Conservation (phyloP, 2,329 filamentous ascomycete species). For the Xylaria sp. region DNA sequence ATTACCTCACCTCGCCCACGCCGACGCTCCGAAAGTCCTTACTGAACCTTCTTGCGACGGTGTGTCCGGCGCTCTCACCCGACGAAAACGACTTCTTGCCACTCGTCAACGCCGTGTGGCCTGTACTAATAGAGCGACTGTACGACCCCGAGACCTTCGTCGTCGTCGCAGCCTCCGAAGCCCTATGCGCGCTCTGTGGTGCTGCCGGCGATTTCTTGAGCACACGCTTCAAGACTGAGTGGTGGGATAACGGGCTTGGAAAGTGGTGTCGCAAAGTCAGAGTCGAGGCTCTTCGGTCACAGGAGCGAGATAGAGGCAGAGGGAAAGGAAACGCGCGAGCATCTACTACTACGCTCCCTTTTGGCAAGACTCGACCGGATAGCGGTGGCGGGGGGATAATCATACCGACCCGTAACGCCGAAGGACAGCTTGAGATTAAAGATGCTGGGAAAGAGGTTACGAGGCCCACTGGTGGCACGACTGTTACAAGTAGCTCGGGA, state of each 20-base stretch:
- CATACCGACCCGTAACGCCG: conserved; percentile 45
- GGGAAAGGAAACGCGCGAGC: conserved; percentile 28
- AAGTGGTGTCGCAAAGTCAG: conserved; percentile 61
- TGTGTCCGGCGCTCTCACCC: conserved; percentile 75
- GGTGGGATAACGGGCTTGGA: conserved; percentile 64
- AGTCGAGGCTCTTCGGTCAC: conserved; percentile 51
- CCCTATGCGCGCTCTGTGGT: conserved; percentile 75
- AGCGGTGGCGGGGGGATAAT: conserved; percentile 40
- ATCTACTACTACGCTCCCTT: conserved; percentile 1
- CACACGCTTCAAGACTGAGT: conserved; percentile 79
- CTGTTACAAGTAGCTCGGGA: conserved; percentile 46
- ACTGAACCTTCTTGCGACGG: conserved; percentile 78
- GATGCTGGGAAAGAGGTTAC: conserved; percentile 33
- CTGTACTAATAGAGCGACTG: conserved; percentile 76
- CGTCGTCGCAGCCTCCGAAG: conserved; percentile 74
- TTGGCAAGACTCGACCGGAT: conserved; percentile 24
- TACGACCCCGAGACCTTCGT: conserved; percentile 76
- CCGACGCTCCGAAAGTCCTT: conserved; percentile 81
- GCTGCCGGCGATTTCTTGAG: conserved; percentile 84
- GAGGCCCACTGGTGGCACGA: conserved; percentile 19
- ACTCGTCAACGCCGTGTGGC: conserved; percentile 91
- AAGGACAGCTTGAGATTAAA: conserved; percentile 41
- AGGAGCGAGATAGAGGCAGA: conserved; percentile 17
- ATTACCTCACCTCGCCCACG: conserved; percentile 89
- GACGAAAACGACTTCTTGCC: conserved; percentile 89